A percentile compares a stretch with the other conserved stretches of the same genome.
Conservation (phyloP, 75 land plant genomes). For the Picea glauca region DNA sequence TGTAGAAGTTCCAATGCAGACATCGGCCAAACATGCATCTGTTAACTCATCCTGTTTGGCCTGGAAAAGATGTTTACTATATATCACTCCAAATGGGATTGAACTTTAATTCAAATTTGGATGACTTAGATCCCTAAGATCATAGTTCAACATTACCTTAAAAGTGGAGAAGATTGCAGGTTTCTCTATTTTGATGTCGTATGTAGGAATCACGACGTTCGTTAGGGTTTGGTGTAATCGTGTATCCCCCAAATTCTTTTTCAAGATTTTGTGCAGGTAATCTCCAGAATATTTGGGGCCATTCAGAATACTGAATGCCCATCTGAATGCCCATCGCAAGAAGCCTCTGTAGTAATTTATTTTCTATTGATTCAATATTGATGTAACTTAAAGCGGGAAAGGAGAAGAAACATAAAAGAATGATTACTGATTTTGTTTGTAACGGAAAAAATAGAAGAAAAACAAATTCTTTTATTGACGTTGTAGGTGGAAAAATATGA, state of each 20-base stretch:
- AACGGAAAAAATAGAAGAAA: background rate
- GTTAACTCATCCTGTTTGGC: background rate
- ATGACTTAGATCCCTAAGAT: background rate
- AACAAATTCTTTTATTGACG: background rate
- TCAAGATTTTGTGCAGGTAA: conserved; percentile 19
- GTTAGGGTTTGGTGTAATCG: conserved; percentile 31
- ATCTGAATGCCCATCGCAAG: background rate
- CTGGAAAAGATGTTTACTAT: background rate
- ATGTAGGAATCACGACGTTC: conserved; percentile 45
- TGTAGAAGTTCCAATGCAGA: conserved; percentile 44
- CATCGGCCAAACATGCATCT: conserved; percentile 20
- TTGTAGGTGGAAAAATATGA: conserved; percentile 23
- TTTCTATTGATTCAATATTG: background rate
- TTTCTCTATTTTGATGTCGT: conserved; percentile 40
- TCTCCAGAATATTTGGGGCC: conserved; percentile 56
- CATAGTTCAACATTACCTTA: conserved; percentile 11
- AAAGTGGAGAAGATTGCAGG: conserved; percentile 42
- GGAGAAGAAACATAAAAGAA: too few relatives aligned
- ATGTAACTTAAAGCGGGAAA: background rate
- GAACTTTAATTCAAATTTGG: background rate
- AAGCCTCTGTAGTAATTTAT: background rate
- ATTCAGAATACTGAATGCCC: background rate
- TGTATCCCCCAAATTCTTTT: conserved; percentile 12
- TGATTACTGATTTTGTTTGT: background rate
- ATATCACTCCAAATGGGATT: too few relatives aligned